Base-by-base conservation (phyloP, 1,284 basidiomycete species). In the Ustilago trichophora region DNA sequence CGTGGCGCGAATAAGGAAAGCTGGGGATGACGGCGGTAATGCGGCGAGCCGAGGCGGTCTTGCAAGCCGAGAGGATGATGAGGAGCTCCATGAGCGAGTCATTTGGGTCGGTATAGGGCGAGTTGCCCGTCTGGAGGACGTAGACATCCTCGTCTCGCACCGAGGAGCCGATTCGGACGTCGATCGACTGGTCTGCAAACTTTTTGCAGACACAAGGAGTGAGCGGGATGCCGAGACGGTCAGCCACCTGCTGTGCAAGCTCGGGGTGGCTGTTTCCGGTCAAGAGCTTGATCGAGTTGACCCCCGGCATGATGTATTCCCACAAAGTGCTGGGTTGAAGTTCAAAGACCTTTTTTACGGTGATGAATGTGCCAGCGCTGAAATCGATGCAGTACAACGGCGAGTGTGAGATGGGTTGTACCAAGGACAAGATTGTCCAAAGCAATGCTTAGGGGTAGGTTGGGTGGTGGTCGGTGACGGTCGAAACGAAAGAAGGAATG, bases 1-100 rank as follows among this genome's bases (percentile, higher is more conserved):
- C 95, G 87, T 93, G 93, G 26, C 95, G 86, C 7, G 94, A 91
- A 80, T 98, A 98, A 1, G 95, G 96, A 84, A 91, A 98, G 82
- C 92, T 96, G 11, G 95, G 96, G 67, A 98, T 95, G 78, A 98
- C 93, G 19, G 95, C 96, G 8, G 96, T 98, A 84, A 98, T 96
- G 48, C 96, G 87, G 62, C 93, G 88, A 1, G 95, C 95, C 2
- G 92, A 94, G 2, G 95, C 93, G 0, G 93, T 98, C 84, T 95
- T 98, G 87, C 95, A 98, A 4, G 95, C 96, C 59, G 89, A 90
- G 72, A 92, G 88, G 81, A 93, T 88, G 77, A 93, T 90, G 81
- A 93, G 88, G 63, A 93, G 90, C 82, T 93, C 79, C 78, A 81
- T 78, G 8, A 81, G 53, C 34, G 73, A 59, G 49, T 81, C 79